Percentiles rank a stretch among this genome's conserved stretches.
Conservation (phyloP, 768 basidiomycete species). For the Xanthoconium purpureum region DNA sequence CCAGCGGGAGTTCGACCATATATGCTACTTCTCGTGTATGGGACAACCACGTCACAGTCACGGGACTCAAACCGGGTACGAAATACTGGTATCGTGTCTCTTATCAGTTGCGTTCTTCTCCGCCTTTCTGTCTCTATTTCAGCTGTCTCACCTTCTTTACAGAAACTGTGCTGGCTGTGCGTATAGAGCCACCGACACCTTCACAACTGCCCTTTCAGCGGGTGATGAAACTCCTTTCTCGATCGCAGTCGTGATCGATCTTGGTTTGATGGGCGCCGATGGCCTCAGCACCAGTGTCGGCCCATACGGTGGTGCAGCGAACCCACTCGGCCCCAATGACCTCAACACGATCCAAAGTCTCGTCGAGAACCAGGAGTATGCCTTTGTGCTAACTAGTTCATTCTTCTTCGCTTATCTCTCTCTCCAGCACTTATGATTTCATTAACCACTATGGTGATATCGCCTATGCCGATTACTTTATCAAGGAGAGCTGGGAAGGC, state of each 20-base stretch:
- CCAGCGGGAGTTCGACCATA: constrained; percentile 21
- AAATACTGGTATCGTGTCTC: constrained; percentile 29
- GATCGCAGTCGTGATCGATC: constrained; percentile 27
- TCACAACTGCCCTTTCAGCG: constrained; percentile 20
- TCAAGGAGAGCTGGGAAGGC: constrained; percentile 29
- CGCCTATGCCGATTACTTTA: constrained; percentile 30
- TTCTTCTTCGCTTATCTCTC: not conserved
- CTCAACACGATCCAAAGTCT: constrained; percentile 31
- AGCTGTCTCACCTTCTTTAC: not conserved
- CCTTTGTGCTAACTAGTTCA: not conserved
- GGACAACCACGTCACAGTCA: constrained; percentile 29
- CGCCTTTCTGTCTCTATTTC: not conserved
- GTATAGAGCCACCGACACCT: constrained; percentile 24
- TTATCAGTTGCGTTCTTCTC: constrained; percentile 19
- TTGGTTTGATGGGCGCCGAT: constrained; percentile 28
- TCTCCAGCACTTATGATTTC: constrained; percentile 23
- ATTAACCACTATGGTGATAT: constrained; percentile 26
- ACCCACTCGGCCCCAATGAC: constrained; percentile 24
- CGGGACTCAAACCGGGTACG: constrained; percentile 20
- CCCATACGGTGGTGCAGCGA: constrained; percentile 20
- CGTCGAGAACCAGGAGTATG: constrained; percentile 27
- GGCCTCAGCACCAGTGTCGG: constrained; percentile 31
- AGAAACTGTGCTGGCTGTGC: constrained; percentile 29
- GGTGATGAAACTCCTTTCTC: constrained; percentile 22
- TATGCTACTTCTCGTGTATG: constrained; percentile 27